Base-by-base conservation (phyloP, 768 basidiomycete genomes). In the Coprinopsis strossmayeri region DNA sequence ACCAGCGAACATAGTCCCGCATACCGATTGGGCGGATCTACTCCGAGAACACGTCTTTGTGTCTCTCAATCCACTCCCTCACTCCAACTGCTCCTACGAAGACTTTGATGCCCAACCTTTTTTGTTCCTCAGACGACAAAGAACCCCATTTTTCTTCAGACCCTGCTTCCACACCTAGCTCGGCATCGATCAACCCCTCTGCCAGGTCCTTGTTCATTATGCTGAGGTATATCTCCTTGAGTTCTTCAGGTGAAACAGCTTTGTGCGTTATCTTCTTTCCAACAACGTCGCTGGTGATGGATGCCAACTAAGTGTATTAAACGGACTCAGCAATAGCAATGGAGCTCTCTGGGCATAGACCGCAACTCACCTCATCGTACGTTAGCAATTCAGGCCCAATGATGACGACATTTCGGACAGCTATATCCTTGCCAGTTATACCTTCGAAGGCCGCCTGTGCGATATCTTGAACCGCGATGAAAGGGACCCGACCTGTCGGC, bases 311-410 rank as follows among this genome's bases (percentile, higher is more conserved):
- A n/a, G n/a, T n/a, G 25, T 9, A 24, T 7, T 4, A 2, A 38
- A 23, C 7, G 27, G 20, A 3, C 4, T 13, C 7, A 17, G 15
- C 30, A 28, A 12, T 46, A 3, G 13, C 34, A 18, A 23, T 2
- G 12, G n/a, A 9, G 12, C 3, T 11, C 4, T 5, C 21, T 5
- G 21, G n/a, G n/a, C n/a, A n/a, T n/a, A 18, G 32, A 15, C 13
- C 25, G 17, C 52, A 7, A 53, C 59, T 35, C 35, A 54, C 59
- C 41, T 66, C 54, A 41, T 61, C 61, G 42, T 64, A 63, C 13
- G 60, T 53, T 2, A 60, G 48, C 9, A 63, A 40, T 21, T 65
- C 58, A 0, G 64, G 65, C 7, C 66, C 66, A 23, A 66, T 45
- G 15, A 67, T 46, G 15, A 55, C 48, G 2, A 48, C 34, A 12